These are phyloP conservation scores for Powellomyces hirtus DNA, from an alignment of 192 early-diverging fungal genomes.

Conservation along the genomic window DNA sequence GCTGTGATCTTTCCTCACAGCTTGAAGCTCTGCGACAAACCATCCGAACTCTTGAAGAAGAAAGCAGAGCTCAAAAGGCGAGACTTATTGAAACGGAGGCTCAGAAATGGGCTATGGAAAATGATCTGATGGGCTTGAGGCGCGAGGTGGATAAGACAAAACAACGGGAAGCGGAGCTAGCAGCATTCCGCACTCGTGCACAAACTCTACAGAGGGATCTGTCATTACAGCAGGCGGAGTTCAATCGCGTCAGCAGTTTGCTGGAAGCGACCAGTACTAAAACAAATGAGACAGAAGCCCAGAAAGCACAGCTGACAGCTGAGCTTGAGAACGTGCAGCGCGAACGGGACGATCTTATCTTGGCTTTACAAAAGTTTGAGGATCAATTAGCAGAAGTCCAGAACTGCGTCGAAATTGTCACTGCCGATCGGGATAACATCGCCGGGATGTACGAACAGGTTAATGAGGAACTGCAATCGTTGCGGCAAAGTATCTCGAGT, in stretches of 20 bases:
- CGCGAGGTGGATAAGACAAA: slow-evolving; percentile 12
- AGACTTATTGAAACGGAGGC: slow-evolving; percentile 10
- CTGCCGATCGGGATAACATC: slow-evolving; percentile 46
- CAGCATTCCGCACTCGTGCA: not conserved
- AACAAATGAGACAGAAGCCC: not conserved
- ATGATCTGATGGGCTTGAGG: slow-evolving; percentile 1
- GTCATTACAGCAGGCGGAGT: not conserved
- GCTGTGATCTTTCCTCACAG: too few relatives aligned
- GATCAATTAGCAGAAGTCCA: slow-evolving; percentile 35
- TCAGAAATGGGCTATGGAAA: slow-evolving; percentile 4
- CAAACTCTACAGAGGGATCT: not conserved
- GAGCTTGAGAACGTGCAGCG: slow-evolving; percentile 1
- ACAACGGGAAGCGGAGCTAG: not conserved
- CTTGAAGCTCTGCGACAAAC: not conserved
- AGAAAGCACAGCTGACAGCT: not conserved
- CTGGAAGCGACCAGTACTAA: not conserved
- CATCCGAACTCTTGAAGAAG: not conserved
- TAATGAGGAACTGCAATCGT: slow-evolving; percentile 2
- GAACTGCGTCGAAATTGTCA: slow-evolving; percentile 30
- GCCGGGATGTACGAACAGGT: slow-evolving; percentile 42
- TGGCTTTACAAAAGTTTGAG: slow-evolving; percentile 41
- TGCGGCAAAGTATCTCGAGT: slow-evolving; percentile 4
- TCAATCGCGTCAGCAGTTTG: not conserved
- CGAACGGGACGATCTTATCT: slow-evolving; percentile 44
- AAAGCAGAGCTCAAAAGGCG: slow-evolving; percentile 1